These are phyloP conservation scores for Calonectria ilicicola DNA, from an alignment of 2,329 filamentous ascomycete genomes.

Conservation along the genomic window DNA sequence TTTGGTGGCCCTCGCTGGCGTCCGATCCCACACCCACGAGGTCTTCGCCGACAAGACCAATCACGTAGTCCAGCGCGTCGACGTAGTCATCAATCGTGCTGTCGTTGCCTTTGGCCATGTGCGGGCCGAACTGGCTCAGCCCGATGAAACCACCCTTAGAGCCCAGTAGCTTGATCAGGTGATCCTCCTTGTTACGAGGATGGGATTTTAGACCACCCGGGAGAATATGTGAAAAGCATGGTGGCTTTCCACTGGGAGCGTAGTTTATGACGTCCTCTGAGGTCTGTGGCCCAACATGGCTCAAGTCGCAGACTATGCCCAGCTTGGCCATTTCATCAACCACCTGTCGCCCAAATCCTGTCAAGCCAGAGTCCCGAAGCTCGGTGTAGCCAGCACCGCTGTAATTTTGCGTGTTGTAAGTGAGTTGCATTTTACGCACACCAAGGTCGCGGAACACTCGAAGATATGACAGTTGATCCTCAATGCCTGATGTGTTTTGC, in stretches of 20 bases:
- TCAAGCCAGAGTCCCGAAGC: constrained; percentile 49
- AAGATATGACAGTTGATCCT: constrained; percentile 52
- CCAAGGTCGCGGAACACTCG: constrained; percentile 54
- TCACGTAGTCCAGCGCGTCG: constrained; percentile 53
- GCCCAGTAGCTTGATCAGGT: constrained; percentile 50
- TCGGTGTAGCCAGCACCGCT: constrained; percentile 54
- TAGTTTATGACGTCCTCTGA: constrained; percentile 50
- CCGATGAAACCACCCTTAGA: constrained; percentile 53
- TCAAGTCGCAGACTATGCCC: constrained; percentile 51
- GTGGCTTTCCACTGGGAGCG: constrained; percentile 50
- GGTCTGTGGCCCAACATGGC: constrained; percentile 49
- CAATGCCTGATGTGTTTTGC: constrained; percentile 56
- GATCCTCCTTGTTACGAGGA: constrained; percentile 52
- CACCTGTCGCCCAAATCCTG: constrained; percentile 49
- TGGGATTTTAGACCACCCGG: constrained; percentile 50
- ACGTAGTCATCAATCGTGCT: constrained; percentile 56
- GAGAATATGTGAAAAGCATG: constrained; percentile 54
- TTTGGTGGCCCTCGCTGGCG: constrained; percentile 52
- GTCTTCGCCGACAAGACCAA: constrained; percentile 50
- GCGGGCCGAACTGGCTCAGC: constrained; percentile 52
- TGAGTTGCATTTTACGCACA: constrained; percentile 56
- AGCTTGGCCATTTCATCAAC: constrained; percentile 50
- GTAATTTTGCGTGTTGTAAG: constrained; percentile 57
- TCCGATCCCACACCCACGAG: constrained; percentile 53
- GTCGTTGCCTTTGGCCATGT: constrained; percentile 54